Conservation (phyloP, 2,329 filamentous ascomycete genomes). For the Fusarium veterinarium region DNA sequence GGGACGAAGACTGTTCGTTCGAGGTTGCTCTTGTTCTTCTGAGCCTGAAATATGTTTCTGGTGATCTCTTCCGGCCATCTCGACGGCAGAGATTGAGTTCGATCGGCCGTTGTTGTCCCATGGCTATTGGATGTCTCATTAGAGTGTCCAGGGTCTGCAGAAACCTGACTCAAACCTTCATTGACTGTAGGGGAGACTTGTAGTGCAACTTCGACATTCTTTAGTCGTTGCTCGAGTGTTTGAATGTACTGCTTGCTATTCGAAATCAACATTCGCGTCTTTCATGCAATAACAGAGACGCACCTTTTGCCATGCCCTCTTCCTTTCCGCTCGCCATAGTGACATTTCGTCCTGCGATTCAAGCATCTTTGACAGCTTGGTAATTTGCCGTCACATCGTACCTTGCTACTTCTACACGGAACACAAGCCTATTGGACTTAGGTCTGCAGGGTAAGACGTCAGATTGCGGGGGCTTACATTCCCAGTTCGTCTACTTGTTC, state of each 20-base stretch:
- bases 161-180: accelerated
- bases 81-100: neutral
- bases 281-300: accelerated
- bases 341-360: neutral
- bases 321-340: neutral
- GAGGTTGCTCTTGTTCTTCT: neutral
- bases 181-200: accelerated
- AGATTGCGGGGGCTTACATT: neutral
- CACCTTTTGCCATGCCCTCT: neutral
- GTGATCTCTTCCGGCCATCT: neutral
- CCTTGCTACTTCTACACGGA: neutral
- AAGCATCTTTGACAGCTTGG: neutral
- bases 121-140: accelerated
- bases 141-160: accelerated
- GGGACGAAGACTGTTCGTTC: neutral
- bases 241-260: neutral
- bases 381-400: neutral
- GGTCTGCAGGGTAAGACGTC: neutral
- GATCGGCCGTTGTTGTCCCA: accelerated
- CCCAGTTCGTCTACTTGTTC: neutral
- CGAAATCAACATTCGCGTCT: accelerated
- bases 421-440: neutral
- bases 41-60: neutral
- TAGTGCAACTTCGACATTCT: neutral
- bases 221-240: neutral